phyloP scores from a whole-genome alignment of 1,284 basidiomycete genomes.

The Schizophyllum commune region DNA sequence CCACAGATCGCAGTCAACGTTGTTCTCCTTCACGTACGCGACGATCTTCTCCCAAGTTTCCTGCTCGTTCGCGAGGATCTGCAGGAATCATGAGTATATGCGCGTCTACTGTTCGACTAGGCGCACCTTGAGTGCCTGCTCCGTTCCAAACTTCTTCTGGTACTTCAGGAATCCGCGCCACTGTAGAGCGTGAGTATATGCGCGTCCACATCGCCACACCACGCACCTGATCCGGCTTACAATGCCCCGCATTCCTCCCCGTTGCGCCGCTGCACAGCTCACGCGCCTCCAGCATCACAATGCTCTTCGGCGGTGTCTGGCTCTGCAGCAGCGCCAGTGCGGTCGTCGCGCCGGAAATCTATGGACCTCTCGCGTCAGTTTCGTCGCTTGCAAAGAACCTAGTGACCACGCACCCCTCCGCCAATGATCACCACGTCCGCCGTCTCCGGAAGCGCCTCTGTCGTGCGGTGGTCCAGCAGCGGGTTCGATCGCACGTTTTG shows the following conservation, averaged over 20 bases:
- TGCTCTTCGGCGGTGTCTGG: constrained; percentile 14
- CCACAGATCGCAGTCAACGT: constrained; percentile 18
- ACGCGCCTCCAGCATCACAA: constrained; percentile 20
- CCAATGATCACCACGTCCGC: constrained; percentile 20
- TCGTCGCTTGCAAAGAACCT: background rate
- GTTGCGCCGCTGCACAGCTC: constrained; percentile 19
- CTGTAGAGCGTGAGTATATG: background rate
- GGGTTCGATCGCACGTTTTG: constrained; percentile 16
- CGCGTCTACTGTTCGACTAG: background rate
- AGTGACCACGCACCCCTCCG: constrained; percentile 12
- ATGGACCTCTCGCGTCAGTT: background rate
- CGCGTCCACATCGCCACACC: too few species aligned
- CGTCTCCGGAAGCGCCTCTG: constrained; percentile 12
- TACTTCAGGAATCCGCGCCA: constrained; percentile 17
- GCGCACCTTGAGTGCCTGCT: constrained; percentile 17
- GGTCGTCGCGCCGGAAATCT: constrained; percentile 15
- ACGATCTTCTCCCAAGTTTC: constrained; percentile 12
- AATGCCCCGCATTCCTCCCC: constrained; percentile 20
- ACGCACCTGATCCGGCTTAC: constrained; percentile 17
- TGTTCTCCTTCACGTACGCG: constrained; percentile 12
- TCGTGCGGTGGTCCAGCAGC: constrained; percentile 16
- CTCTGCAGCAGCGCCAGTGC: constrained; percentile 18
- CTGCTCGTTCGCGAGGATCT: constrained; percentile 15
- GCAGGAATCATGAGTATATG: background rate
- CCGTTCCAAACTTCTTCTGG: constrained; percentile 13